These are phyloP conservation scores for Nothomitra cinnamomea DNA, from an alignment of 2,329 filamentous ascomycete genomes.

Conservation along the genomic window DNA sequence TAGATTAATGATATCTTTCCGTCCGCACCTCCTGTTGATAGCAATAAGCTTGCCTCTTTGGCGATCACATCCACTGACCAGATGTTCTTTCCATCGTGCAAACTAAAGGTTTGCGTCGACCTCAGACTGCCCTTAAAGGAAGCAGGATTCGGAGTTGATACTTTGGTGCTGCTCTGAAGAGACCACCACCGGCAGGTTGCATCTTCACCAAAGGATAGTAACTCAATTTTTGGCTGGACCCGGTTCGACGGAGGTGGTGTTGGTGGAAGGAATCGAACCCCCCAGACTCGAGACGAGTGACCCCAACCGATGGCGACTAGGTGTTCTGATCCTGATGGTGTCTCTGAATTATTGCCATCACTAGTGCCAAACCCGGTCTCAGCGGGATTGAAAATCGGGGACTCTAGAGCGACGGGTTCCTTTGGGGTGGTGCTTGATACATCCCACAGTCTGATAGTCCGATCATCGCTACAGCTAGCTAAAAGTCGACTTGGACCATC, in stretches of 20 bases:
- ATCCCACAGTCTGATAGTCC: conserved; percentile 79
- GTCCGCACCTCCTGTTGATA: conserved; percentile 75
- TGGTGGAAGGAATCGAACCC: conserved; percentile 45
- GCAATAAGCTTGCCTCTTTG: conserved; percentile 20
- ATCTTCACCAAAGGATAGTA: conserved; percentile 78
- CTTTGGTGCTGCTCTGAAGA: conserved; percentile 9
- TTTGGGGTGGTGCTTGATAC: conserved; percentile 31
- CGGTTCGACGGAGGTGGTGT: conserved; percentile 2
- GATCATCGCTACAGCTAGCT: conserved; percentile 86
- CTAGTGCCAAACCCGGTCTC: neutral
- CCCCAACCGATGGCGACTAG: conserved; percentile 61
- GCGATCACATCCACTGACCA: conserved; percentile 48
- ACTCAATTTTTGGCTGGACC: conserved; percentile 20
- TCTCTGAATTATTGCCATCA: conserved; percentile 8
- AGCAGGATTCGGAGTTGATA: neutral
- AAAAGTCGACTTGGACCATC: conserved; percentile 41
- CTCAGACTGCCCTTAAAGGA: conserved; percentile 11
- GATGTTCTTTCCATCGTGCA: conserved; percentile 77
- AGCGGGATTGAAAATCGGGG: neutral
- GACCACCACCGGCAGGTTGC: conserved; percentile 58
- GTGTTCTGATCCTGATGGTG: conserved; percentile 27
- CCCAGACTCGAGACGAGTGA: conserved; percentile 82
- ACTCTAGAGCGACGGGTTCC: too few species aligned
- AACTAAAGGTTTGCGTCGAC: conserved; percentile 40
- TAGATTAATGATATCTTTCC: conserved; percentile 31